phyloP scores from a whole-genome alignment of 1,139 yeast species.

The Taphrina pruni region DNA sequence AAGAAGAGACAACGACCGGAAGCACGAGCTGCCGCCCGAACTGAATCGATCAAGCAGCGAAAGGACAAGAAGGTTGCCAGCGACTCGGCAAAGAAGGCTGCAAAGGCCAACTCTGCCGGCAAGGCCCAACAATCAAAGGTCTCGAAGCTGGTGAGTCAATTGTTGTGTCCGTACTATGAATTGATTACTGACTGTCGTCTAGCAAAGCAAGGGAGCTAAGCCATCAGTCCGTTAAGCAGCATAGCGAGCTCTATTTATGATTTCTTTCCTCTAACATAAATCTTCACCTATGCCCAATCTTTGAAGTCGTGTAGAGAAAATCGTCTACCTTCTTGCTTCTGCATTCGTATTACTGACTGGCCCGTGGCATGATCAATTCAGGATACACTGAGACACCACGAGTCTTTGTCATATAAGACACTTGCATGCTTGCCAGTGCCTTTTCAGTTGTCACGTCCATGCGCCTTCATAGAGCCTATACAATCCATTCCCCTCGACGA shows the following conservation, averaged over 20 bases:
- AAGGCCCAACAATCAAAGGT: constrained; percentile 62
- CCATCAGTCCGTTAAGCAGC: constrained; percentile 26
- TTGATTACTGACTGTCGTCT: background rate
- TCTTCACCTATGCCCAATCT: constrained; percentile 1
- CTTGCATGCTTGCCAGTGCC: background rate
- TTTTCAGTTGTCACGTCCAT: background rate
- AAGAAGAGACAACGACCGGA: constrained; percentile 98
- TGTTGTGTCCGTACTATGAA: too few relatives aligned
- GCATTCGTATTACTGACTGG: background rate
- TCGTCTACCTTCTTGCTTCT: background rate
- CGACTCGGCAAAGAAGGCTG: constrained; percentile 88
- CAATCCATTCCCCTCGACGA: background rate
- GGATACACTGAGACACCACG: too few relatives aligned
- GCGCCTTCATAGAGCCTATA: background rate
- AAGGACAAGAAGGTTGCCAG: constrained; percentile 94
- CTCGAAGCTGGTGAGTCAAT: constrained; percentile 51
- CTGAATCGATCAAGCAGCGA: constrained; percentile 84
- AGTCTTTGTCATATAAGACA: background rate
- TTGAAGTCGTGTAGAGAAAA: background rate
- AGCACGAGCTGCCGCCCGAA: constrained; percentile 98
- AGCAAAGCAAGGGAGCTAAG: constrained; percentile 31
- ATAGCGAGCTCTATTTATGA: constrained; percentile 31
- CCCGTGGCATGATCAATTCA: too few relatives aligned
- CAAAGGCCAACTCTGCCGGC: constrained; percentile 88
- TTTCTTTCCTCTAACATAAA: constrained; percentile 10